Evolutionary conservation across 1,284 basidiomycete species (phyloP).

Genomic region (Kwoniella shivajii): DNA sequence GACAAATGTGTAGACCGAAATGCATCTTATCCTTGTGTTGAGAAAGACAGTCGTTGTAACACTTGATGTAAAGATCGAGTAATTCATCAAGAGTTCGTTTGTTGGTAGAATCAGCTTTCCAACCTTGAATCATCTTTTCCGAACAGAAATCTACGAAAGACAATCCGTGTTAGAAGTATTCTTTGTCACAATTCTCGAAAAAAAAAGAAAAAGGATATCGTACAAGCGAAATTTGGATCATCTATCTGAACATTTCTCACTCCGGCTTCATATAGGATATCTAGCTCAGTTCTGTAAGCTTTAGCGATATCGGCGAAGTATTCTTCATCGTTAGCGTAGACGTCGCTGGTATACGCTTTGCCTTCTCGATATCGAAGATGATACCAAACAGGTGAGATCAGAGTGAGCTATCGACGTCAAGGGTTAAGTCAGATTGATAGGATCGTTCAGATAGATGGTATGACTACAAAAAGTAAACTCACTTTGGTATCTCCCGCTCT

Average conservation of each 20-base stretch:
- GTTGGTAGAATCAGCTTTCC: slow-evolving; percentile 62
- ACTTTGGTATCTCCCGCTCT: slow-evolving; percentile 11
- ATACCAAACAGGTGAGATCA: slow-evolving; percentile 75
- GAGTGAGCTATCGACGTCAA: slow-evolving; percentile 69
- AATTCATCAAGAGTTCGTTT: slow-evolving; percentile 66
- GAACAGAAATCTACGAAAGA: slow-evolving; percentile 38
- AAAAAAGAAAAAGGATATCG: slow-evolving; percentile 5
- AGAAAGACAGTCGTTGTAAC: slow-evolving; percentile 68
- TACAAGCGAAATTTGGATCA: slow-evolving; percentile 57
- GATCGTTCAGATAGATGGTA: not conserved
- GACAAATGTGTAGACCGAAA: slow-evolving; percentile 72
- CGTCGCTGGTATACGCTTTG: slow-evolving; percentile 25
- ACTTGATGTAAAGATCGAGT: slow-evolving; percentile 67
- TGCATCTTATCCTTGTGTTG: slow-evolving; percentile 66
- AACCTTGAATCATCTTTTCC: slow-evolving; percentile 41
- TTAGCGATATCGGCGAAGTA: slow-evolving; percentile 63
- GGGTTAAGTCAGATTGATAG: not conserved
- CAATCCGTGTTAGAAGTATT: not conserved
- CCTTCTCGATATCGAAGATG: slow-evolving; percentile 59
- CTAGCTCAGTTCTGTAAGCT: slow-evolving; percentile 71
- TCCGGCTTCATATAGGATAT: slow-evolving; percentile 70
- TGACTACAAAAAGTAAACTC: not conserved
- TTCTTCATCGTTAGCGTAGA: slow-evolving; percentile 34
- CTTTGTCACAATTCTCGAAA: not conserved
- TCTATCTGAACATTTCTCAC: slow-evolving; percentile 74